A percentile compares a stretch with the other conserved stretches of the same genome.
These are phyloP conservation scores for Allium sativum DNA, from an alignment of 106 monocot species.

Conservation along the genomic window DNA sequence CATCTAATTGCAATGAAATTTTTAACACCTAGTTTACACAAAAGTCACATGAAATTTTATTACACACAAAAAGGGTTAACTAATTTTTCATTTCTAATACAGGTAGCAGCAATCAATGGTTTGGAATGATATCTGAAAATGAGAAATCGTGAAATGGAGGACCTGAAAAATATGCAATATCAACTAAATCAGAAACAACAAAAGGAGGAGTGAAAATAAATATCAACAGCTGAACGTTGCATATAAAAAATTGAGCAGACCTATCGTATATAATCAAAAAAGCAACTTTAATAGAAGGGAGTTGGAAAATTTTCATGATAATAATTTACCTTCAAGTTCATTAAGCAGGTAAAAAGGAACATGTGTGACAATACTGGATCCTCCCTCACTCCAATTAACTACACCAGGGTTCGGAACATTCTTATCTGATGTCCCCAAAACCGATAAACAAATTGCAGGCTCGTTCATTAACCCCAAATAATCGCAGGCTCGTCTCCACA, in stretches of 20 bases:
- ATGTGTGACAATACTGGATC: constrained; percentile 71
- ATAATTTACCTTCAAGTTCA: constrained; percentile 68
- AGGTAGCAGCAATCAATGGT: constrained; percentile 2
- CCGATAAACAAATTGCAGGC: constrained; percentile 67
- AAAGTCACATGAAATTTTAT: too few relatives aligned
- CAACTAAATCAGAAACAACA: neutral
- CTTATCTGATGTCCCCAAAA: constrained; percentile 50
- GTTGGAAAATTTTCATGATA: neutral
- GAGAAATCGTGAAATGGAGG: constrained; percentile 78
- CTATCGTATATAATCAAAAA: neutral
- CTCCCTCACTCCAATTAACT: constrained; percentile 73
- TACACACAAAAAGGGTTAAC: too few relatives aligned
- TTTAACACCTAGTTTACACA: too few relatives aligned
- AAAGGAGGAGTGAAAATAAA: neutral
- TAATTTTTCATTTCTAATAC: too few relatives aligned
- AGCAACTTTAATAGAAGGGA: neutral
- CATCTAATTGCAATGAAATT: too few relatives aligned
- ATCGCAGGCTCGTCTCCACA: constrained; percentile 77
- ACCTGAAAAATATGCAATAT: constrained; percentile 30
- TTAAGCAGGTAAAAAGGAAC: constrained; percentile 79
- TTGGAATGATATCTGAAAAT: constrained; percentile 51
- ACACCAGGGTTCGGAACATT: constrained; percentile 44
- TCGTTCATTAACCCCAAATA: constrained; percentile 87
- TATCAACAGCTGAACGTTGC: neutral
- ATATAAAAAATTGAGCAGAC: neutral